Conservation (phyloP, 306 rosid species). For the Erythrophleum fordii region DNA sequence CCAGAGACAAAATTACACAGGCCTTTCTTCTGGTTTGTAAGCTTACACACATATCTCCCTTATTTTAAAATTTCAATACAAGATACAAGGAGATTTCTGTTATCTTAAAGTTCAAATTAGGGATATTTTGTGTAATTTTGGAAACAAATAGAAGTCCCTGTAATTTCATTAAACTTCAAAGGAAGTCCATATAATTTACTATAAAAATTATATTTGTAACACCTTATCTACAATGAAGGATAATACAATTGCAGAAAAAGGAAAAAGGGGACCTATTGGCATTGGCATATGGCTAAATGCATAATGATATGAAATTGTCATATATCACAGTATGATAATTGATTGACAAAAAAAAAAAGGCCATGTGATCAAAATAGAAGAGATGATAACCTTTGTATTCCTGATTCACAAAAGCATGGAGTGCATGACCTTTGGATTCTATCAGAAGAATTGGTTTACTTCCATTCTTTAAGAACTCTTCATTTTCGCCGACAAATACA, state of each 20-base stretch:
- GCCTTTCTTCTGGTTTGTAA: neutral
- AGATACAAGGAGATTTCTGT: neutral
- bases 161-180: conserved; percentile 22
- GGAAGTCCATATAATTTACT: neutral
- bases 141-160: neutral
- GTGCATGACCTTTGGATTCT: conserved; percentile 90
- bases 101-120: neutral
- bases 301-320: conserved; percentile 15
- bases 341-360: conserved; percentile 32
- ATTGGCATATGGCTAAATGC: conserved; percentile 29
- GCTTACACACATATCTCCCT: neutral
- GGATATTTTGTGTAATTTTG: neutral
- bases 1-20: neutral
- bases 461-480: conserved; percentile 77
- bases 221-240: conserved; percentile 27
- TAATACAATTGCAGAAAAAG: neutral
- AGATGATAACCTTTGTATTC: conserved; percentile 72
- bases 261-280: neutral
- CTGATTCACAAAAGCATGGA: conserved; percentile 88
- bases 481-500: conserved; percentile 63
- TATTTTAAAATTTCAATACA: neutral
- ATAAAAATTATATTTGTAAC: neutral
- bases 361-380: neutral
- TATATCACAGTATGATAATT: neutral
- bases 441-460: conserved; percentile 70